Conservation (phyloP, 2,329 filamentous ascomycete species). For the Fusarium sp. region DNA sequence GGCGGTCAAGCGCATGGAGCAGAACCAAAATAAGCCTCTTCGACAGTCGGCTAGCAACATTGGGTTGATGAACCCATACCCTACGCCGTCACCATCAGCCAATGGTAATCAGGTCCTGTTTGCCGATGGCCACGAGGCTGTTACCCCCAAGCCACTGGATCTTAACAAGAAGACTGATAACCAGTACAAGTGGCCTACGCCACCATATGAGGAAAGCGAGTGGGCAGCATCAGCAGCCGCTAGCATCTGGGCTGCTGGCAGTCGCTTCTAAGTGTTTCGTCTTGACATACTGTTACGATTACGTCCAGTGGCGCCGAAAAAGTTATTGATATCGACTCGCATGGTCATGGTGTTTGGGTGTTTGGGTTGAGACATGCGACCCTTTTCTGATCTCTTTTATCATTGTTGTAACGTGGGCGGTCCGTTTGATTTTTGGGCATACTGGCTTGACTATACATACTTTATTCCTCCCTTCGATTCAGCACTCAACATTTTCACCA, state of each 20-base stretch:
- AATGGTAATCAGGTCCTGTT: constrained; percentile 82
- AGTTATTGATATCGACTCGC: constrained; percentile 40
- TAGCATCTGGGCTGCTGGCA: constrained; percentile 80
- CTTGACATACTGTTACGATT: constrained; percentile 29
- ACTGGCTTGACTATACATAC: constrained; percentile 41
- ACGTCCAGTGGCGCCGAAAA: constrained; percentile 40
- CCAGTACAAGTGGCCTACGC: constrained; percentile 87
- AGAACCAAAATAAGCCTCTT: constrained; percentile 52
- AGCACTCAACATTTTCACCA: constrained; percentile 33
- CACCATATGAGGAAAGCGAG: constrained; percentile 92
- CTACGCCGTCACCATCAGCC: constrained; percentile 79
- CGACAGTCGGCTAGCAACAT: constrained; percentile 73
- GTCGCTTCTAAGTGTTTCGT: constrained; percentile 59
- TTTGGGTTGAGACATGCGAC: constrained; percentile 37
- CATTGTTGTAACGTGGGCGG: constrained; percentile 34
- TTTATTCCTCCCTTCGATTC: constrained; percentile 44
- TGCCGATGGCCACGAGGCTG: constrained; percentile 67
- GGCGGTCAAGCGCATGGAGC: constrained; percentile 76
- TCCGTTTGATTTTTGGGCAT: constrained; percentile 38
- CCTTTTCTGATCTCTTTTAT: constrained; percentile 24
- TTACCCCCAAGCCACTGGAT: constrained; percentile 76
- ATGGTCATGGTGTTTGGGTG: constrained; percentile 45
- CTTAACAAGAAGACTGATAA: constrained; percentile 66
- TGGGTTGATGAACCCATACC: constrained; percentile 67
- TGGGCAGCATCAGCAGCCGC: constrained; percentile 87